A percentile compares a stretch with the other conserved stretches of the same genome.
Conservation (phyloP, 495 filamentous ascomycete genomes). For the Xylaria venustula region DNA sequence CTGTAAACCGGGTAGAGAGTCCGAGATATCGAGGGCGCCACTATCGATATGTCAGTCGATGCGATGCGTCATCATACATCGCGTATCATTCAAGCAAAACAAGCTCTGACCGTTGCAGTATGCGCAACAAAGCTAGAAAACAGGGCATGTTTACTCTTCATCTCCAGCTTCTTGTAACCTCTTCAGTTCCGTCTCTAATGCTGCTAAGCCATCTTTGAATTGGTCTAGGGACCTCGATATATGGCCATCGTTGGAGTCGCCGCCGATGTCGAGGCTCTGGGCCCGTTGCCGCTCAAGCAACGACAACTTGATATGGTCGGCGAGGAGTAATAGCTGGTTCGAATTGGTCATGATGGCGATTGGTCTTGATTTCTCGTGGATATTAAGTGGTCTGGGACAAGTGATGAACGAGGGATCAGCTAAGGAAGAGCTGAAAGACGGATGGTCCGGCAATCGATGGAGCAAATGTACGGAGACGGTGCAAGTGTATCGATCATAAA, state of each 20-base stretch:
- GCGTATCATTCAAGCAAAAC: background rate
- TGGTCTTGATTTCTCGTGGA: background rate
- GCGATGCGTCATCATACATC: background rate
- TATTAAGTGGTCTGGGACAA: background rate
- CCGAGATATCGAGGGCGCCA: constrained; percentile 42
- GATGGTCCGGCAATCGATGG: constrained; percentile 5
- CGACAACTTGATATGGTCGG: constrained; percentile 77
- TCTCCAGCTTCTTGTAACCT: constrained; percentile 63
- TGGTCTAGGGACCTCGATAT: constrained; percentile 87
- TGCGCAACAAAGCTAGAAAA: background rate
- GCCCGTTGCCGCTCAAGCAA: constrained; percentile 87
- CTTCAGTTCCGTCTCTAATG: constrained; percentile 65
- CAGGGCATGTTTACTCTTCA: constrained; percentile 38
- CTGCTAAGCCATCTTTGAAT: constrained; percentile 77
- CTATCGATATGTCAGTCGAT: constrained; percentile 30
- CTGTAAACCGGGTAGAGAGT: constrained; percentile 51
- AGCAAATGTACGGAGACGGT: background rate
- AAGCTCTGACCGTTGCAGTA: background rate
- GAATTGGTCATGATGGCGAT: constrained; percentile 48
- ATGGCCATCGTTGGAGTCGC: constrained; percentile 83
- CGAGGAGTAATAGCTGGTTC: constrained; percentile 69
- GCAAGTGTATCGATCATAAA: background rate
- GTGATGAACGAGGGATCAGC: constrained; percentile 1
- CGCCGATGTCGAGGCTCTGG: constrained; percentile 72
- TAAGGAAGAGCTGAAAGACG: constrained; percentile 1